Evolutionary conservation across 192 early-diverging fungal genomes (phyloP).

Genomic region (Chytriomyces hyalinus): DNA sequence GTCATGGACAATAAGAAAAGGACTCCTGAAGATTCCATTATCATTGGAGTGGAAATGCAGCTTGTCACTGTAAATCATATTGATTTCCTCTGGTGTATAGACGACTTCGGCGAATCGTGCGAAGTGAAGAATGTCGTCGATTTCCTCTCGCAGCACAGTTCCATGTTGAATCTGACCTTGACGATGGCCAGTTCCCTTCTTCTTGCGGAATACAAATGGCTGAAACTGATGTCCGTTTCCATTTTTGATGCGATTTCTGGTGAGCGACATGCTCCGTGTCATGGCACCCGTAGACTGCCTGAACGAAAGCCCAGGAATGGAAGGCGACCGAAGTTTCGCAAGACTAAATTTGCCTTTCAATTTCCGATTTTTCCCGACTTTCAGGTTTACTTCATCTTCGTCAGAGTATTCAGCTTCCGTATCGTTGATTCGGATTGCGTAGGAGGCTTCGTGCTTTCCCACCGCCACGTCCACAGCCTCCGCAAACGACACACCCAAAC

Average conservation of each 20-base stretch:
- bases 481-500: neutral
- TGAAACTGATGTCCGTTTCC: neutral
- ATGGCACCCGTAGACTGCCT: neutral
- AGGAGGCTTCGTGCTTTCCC: neutral
- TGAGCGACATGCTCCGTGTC: neutral
- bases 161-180: slow-evolving; percentile 5
- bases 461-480: neutral
- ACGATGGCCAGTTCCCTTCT: neutral
- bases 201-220: slow-evolving; percentile 3
- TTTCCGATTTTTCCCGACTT: neutral
- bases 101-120: slow-evolving; percentile 47
- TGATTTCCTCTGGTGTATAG: slow-evolving; percentile 40
- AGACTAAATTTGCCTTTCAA: slow-evolving; percentile 14
- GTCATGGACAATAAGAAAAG: slow-evolving; percentile 48
- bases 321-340: slow-evolving; percentile 6
- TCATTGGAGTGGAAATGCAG: slow-evolving; percentile 18
- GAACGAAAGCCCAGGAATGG: neutral
- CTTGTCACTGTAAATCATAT: slow-evolving; percentile 20
- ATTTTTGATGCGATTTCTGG: neutral
- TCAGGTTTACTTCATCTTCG: neutral
- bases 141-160: slow-evolving; percentile 38
- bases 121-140: slow-evolving; percentile 50
- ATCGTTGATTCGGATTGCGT: neutral
- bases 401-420: neutral
- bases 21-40: slow-evolving; percentile 48